phyloP scores from a whole-genome alignment of 2,329 filamentous ascomycete genomes.

The Colletotrichum sublineola region DNA sequence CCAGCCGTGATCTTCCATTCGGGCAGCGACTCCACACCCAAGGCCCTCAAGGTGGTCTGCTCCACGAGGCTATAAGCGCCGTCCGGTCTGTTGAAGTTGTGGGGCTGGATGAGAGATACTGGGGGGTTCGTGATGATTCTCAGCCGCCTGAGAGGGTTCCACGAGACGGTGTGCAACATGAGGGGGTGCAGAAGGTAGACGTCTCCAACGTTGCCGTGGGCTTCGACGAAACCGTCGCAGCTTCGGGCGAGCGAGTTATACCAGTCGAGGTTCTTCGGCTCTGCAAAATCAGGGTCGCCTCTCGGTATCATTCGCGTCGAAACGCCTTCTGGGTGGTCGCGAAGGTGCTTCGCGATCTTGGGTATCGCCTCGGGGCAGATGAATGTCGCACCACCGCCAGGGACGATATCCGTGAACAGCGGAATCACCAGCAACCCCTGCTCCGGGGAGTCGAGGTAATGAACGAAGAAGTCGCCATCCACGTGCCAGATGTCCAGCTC shows the following conservation, averaged over 20 bases:
- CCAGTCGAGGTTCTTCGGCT: conserved; percentile 60
- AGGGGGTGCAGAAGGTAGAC: conserved; percentile 71
- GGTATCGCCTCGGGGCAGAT: conserved; percentile 72
- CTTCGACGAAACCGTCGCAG: conserved; percentile 67
- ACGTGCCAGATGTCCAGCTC: conserved; percentile 74
- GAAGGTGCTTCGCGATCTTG: conserved; percentile 68
- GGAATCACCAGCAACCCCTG: conserved; percentile 78
- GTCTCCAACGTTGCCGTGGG: conserved; percentile 66
- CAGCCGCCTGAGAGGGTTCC: conserved; percentile 46
- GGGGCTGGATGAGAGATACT: conserved; percentile 64
- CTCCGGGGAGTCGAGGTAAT: conserved; percentile 79
- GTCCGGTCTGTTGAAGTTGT: conserved; percentile 63
- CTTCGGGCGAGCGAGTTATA: conserved; percentile 56
- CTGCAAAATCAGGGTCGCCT: conserved; percentile 59
- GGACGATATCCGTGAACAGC: conserved; percentile 73
- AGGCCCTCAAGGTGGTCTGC: conserved; percentile 63
- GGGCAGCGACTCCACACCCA: conserved; percentile 60
- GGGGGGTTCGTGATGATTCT: conserved; percentile 51
- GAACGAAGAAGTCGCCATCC: conserved; percentile 79
- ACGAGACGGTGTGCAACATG: conserved; percentile 69
- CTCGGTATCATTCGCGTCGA: conserved; percentile 74
- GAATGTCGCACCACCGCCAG: conserved; percentile 73
- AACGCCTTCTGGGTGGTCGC: conserved; percentile 74
- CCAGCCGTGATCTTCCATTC: conserved; percentile 66
- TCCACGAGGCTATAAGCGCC: conserved; percentile 68